These are phyloP conservation scores for Alternaria postmessia DNA, from an alignment of 2,329 filamentous ascomycete genomes.

Conservation along the genomic window DNA sequence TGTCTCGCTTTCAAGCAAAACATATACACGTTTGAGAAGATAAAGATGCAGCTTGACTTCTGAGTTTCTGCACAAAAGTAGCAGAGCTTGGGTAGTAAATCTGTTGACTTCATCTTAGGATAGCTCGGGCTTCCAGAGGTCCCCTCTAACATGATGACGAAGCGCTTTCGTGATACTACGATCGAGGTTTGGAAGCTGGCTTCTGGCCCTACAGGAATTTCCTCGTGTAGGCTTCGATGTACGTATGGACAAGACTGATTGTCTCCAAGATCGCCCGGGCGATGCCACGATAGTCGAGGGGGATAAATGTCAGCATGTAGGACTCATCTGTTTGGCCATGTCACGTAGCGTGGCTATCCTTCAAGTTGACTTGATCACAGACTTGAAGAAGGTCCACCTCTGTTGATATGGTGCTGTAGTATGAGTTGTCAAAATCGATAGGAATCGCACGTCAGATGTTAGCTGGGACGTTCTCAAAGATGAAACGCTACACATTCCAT, in stretches of 20 bases:
- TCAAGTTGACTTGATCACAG: not conserved
- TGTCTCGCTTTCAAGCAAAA: too few species aligned
- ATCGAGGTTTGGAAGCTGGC: not conserved
- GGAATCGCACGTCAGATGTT: not conserved
- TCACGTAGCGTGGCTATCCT: not conserved
- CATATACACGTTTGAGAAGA: too few species aligned
- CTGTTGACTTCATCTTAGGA: too few species aligned
- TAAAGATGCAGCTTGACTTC: too few species aligned
- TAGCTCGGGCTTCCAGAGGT: too few species aligned
- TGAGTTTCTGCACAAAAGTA: too few species aligned
- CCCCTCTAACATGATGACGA: too few species aligned
- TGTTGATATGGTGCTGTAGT: not conserved
- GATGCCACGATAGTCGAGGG: not conserved
- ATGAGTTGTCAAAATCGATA: not conserved
- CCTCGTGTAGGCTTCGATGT: not conserved
- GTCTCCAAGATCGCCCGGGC: not conserved
- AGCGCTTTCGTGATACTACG: not conserved
- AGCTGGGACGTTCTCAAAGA: not conserved
- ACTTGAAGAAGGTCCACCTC: not conserved
- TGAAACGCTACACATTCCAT: not conserved
- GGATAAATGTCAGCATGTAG: not conserved
- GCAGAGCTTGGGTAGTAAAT: too few species aligned
- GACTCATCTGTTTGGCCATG: not conserved
- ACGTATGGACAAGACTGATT: not conserved
- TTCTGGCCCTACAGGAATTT: not conserved